phyloP scores from a whole-genome alignment of 768 basidiomycete genomes.

The Floccularia luteovirens region DNA sequence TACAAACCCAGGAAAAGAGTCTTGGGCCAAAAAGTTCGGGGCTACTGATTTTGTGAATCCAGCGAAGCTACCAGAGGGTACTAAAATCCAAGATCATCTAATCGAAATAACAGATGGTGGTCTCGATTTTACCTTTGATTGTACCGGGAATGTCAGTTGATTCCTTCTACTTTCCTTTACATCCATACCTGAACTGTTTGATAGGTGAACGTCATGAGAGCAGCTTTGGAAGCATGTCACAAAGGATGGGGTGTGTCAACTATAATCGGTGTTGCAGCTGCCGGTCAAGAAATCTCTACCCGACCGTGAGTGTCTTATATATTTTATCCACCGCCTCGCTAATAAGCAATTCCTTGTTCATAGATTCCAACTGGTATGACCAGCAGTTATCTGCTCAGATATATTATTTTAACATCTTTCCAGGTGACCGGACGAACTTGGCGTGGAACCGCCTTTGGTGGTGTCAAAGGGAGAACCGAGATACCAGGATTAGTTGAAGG shows the following conservation, averaged over 20 bases:
- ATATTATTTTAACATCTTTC: conserved; percentile 13
- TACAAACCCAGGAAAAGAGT: conserved; percentile 77
- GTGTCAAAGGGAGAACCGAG: conserved; percentile 96
- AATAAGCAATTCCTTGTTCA: not conserved
- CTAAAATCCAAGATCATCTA: conserved; percentile 82
- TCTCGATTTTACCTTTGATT: conserved; percentile 94
- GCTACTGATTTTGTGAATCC: conserved; percentile 96
- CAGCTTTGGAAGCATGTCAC: conserved; percentile 97
- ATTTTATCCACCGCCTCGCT: conserved; percentile 2
- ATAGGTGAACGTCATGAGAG: conserved; percentile 87
- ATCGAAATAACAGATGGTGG: conserved; percentile 95
- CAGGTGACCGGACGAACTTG: conserved; percentile 87
- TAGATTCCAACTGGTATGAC: conserved; percentile 51
- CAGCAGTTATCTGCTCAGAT: not conserved
- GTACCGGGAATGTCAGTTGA: conserved; percentile 71
- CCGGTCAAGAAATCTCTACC: conserved; percentile 91
- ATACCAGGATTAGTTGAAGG: conserved; percentile 90
- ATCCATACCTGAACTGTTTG: not conserved
- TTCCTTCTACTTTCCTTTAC: conserved; percentile 3
- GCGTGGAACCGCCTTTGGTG: conserved; percentile 95
- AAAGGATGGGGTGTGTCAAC: conserved; percentile 99
- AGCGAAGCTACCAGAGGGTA: conserved; percentile 59
- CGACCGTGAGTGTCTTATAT: conserved; percentile 52
- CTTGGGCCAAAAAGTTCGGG: conserved; percentile 89
- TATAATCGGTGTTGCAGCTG: conserved; percentile 94